Conservation (phyloP, 2,329 filamentous ascomycete genomes). For the Fusarium armeniacum region DNA sequence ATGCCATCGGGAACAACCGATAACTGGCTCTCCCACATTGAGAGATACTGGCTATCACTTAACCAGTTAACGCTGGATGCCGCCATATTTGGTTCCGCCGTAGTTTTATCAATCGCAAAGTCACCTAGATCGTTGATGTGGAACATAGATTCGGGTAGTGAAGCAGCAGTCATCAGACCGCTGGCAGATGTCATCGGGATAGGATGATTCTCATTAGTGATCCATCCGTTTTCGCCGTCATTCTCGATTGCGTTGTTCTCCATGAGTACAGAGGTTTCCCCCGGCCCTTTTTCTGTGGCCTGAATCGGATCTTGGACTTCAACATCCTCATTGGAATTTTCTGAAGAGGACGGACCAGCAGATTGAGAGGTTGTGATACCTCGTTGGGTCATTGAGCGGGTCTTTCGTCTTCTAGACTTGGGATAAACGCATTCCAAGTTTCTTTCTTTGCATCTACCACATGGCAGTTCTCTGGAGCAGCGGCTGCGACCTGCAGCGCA, state of each 20-base stretch:
- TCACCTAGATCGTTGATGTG: conserved; percentile 15
- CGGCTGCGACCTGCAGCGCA: conserved; percentile 36
- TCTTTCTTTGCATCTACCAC: conserved; percentile 25
- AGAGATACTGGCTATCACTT: conserved; percentile 15
- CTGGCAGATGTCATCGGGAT: conserved; percentile 1
- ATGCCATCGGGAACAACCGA: conserved; percentile 10
- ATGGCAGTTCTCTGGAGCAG: conserved; percentile 35
- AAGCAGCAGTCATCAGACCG: background rate
- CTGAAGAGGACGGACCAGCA: conserved; percentile 1
- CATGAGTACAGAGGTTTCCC: background rate
- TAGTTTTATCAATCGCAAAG: background rate
- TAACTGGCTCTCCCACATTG: conserved; percentile 22
- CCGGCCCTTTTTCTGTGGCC: background rate
- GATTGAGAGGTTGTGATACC: background rate
- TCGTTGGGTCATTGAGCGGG: conserved; percentile 3
- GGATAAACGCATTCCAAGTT: conserved; percentile 26
- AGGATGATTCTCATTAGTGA: background rate
- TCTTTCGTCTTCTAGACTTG: conserved; percentile 11
- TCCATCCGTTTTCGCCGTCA: background rate
- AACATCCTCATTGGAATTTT: background rate
- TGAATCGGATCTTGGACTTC: background rate
- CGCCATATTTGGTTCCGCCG: background rate
- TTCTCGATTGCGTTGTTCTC: background rate
- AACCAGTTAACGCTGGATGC: conserved; percentile 19
- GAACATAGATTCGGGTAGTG: conserved; percentile 5